Conservation (phyloP, 345 rosid genomes). For the Citrus inodora region DNA sequence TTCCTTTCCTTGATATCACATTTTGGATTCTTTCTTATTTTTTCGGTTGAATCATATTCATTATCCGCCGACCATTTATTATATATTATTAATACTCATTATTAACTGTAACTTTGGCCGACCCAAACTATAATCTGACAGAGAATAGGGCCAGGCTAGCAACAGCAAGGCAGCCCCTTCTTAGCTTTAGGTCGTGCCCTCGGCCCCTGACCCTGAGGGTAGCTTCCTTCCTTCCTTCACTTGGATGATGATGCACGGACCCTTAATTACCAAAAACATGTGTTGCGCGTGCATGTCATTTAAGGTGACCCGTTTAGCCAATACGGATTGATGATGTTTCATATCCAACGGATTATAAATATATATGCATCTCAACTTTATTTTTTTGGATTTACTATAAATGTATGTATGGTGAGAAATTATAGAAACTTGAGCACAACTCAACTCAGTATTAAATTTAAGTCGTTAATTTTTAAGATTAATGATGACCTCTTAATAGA, state of each 20-base stretch:
- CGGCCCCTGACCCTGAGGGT: background rate
- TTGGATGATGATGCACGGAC: too few relatives aligned
- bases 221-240: background rate
- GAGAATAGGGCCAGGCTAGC: background rate
- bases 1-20: constrained; percentile 39
- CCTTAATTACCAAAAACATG: background rate
- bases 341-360: too few relatives aligned
- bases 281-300: background rate
- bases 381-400: too few relatives aligned
- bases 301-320: background rate
- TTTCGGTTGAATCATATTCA: background rate
- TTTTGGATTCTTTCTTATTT: constrained; percentile 24
- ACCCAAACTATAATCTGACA: background rate
- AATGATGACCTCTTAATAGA: too few relatives aligned
- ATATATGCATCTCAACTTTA: too few relatives aligned
- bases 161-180: background rate
- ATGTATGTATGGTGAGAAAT: too few relatives aligned
- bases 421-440: too few relatives aligned
- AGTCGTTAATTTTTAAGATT: too few relatives aligned
- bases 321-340: background rate
- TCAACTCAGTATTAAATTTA: too few relatives aligned
- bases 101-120: too few relatives aligned
- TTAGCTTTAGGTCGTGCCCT: background rate
- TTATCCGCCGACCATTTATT: background rate
- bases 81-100: background rate